Percentiles rank a stretch among this genome's conserved stretches.
These are phyloP conservation scores for Dryadomyces quercivorus DNA, from an alignment of 2,329 filamentous ascomycete species.

Conservation along the genomic window DNA sequence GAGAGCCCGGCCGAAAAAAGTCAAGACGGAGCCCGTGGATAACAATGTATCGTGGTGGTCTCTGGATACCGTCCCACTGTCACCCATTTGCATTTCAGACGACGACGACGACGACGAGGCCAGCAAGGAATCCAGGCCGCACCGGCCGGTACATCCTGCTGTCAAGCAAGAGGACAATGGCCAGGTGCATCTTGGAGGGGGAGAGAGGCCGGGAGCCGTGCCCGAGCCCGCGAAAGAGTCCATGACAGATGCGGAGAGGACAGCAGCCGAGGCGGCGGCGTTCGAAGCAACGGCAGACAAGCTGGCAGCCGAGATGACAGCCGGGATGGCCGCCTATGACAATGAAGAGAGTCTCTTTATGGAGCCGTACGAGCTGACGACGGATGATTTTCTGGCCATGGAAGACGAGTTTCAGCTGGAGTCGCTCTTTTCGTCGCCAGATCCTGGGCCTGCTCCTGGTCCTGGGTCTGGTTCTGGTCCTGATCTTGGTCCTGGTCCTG, in stretches of 20 bases:
- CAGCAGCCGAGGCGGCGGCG: too few relatives aligned
- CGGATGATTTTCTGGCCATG: not conserved
- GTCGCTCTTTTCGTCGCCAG: not conserved
- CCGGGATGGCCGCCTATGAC: not conserved
- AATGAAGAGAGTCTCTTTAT: not conserved
- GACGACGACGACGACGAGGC: not conserved
- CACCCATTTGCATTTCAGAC: constrained; percentile 5
- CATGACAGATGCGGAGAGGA: not conserved
- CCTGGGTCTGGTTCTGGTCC: too few relatives aligned
- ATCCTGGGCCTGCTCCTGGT: too few relatives aligned
- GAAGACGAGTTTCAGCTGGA: not conserved
- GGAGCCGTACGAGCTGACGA: not conserved
- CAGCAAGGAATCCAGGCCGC: not conserved
- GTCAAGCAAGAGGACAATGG: not conserved
- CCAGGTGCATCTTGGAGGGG: not conserved
- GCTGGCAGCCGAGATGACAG: not conserved
- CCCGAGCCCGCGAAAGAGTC: not conserved
- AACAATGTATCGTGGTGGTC: not conserved
- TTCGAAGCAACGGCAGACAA: too few relatives aligned
- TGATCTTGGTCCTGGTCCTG: too few relatives aligned
- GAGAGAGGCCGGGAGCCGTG: too few relatives aligned
- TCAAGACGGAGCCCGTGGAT: constrained; percentile 1
- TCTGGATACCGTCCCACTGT: not conserved
- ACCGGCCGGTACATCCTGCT: too few relatives aligned
- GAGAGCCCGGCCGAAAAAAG: not conserved